Percentiles rank a stretch among this genome's conserved stretches.
Conservation (phyloP, 768 basidiomycete species). For the Collybia nuda region DNA sequence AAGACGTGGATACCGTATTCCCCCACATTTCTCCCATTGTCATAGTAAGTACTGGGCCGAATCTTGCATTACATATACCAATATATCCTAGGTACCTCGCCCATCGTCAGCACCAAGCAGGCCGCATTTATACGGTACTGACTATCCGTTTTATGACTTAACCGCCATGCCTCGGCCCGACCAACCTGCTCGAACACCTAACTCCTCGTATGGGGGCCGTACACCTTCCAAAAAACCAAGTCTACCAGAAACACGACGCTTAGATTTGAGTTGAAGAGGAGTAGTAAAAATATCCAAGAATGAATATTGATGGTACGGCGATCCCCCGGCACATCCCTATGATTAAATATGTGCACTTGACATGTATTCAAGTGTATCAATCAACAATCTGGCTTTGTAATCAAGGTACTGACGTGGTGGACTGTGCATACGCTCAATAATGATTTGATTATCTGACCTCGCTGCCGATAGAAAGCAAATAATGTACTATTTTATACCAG, state of each 20-base stretch:
- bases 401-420: too few relatives aligned
- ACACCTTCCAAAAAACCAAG: slow-evolving; percentile 37
- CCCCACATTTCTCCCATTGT: slow-evolving; percentile 51
- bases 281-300: too few relatives aligned
- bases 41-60: slow-evolving; percentile 38
- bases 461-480: too few relatives aligned
- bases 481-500: slow-evolving; percentile 10
- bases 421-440: too few relatives aligned
- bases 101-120: slow-evolving; percentile 33
- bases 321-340: too few relatives aligned
- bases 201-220: slow-evolving; percentile 58
- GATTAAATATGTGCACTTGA: too few relatives aligned
- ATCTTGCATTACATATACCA: slow-evolving; percentile 1
- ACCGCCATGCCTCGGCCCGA: slow-evolving; percentile 20
- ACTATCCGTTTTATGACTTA: background rate
- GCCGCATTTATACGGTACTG: slow-evolving; percentile 19
- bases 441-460: too few relatives aligned
- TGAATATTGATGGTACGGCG: too few relatives aligned
- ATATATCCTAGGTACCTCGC: slow-evolving; percentile 41
- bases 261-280: slow-evolving; percentile 14
- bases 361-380: too few relatives aligned
- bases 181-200: slow-evolving; percentile 49
- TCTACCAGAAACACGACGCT: slow-evolving; percentile 9
- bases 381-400: too few relatives aligned
- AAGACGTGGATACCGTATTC: slow-evolving; percentile 46